These are phyloP conservation scores for Elsinoe necatrix DNA, from an alignment of 2,329 filamentous ascomycete species.

Conservation along the genomic window DNA sequence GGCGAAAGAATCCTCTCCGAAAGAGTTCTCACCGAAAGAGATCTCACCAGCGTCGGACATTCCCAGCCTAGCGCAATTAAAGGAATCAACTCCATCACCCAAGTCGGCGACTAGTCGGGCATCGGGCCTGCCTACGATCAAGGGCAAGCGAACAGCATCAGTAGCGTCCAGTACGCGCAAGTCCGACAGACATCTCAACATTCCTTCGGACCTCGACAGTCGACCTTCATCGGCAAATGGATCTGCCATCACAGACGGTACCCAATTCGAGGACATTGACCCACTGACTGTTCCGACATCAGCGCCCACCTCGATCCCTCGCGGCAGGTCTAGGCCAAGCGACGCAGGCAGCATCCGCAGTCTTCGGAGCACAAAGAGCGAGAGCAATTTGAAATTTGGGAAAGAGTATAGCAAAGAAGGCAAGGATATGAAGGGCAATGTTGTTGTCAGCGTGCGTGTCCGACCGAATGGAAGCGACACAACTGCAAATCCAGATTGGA, in stretches of 20 bases:
- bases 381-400: constrained; percentile 32
- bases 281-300: constrained; percentile 44
- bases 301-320: constrained; percentile 1
- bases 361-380: constrained; percentile 6
- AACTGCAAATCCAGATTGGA: constrained; percentile 73
- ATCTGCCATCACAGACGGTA: constrained; percentile 83
- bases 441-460: constrained; percentile 89
- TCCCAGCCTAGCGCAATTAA: not conserved
- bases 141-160: constrained; percentile 44
- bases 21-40: not conserved
- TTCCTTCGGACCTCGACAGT: constrained; percentile 78
- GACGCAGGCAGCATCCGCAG: constrained; percentile 27
- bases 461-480: constrained; percentile 65
- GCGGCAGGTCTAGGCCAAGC: constrained; percentile 32
- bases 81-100: not conserved
- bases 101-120: not conserved
- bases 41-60: not conserved
- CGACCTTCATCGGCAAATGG: constrained; percentile 86
- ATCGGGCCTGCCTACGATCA: constrained; percentile 2
- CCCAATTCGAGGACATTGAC: constrained; percentile 72
- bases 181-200: constrained; percentile 66
- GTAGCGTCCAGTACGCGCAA: constrained; percentile 54
- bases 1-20: not conserved
- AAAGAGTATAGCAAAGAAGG: constrained; percentile 7
- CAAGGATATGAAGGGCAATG: constrained; percentile 78